Evolutionary conservation across 352 stramenopile species (phyloP).

Genomic region (Peronospora tabacina): DNA sequence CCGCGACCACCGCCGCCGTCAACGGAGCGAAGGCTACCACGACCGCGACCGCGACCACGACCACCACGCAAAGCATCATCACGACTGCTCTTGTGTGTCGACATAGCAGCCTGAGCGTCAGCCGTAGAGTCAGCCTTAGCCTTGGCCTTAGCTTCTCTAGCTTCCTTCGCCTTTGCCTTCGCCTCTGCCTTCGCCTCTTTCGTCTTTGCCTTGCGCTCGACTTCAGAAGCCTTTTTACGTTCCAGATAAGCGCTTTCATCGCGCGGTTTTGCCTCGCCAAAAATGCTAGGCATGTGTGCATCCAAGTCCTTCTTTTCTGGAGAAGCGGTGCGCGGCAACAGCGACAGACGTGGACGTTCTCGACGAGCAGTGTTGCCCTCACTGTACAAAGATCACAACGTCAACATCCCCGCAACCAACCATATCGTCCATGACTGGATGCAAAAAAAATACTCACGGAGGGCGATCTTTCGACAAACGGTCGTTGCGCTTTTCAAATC

Average conservation of each 20-base stretch:
- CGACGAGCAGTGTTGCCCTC: slow-evolving; percentile 23
- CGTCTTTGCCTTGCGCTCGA: slow-evolving; percentile 27
- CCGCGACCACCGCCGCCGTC: slow-evolving; percentile 28
- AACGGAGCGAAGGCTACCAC: slow-evolving; percentile 26
- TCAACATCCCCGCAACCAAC: slow-evolving; percentile 2
- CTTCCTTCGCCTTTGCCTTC: slow-evolving; percentile 25
- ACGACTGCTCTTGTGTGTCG: slow-evolving; percentile 11
- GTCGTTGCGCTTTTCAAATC: slow-evolving; percentile 50
- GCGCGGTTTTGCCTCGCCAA: slow-evolving; percentile 80
- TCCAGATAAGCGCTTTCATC: slow-evolving; percentile 17
- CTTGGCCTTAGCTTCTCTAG: slow-evolving; percentile 17
- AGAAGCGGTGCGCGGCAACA: slow-evolving; percentile 49
- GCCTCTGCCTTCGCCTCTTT: slow-evolving; percentile 26
- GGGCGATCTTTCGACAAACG: slow-evolving; percentile 26
- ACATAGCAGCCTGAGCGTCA: slow-evolving; percentile 13
- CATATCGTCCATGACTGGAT: not conserved
- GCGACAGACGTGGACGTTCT: slow-evolving; percentile 52
- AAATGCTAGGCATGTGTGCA: slow-evolving; percentile 53
- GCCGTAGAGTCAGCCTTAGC: slow-evolving; percentile 7
- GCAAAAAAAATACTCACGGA: slow-evolving; percentile 22
- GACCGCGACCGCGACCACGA: slow-evolving; percentile 37
- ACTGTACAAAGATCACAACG: slow-evolving; percentile 12
- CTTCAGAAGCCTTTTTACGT: slow-evolving; percentile 32
- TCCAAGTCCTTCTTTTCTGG: slow-evolving; percentile 30
- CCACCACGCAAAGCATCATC: slow-evolving; percentile 28